Conservation (phyloP, 345 rosid genomes). For the Camelina hispida region DNA sequence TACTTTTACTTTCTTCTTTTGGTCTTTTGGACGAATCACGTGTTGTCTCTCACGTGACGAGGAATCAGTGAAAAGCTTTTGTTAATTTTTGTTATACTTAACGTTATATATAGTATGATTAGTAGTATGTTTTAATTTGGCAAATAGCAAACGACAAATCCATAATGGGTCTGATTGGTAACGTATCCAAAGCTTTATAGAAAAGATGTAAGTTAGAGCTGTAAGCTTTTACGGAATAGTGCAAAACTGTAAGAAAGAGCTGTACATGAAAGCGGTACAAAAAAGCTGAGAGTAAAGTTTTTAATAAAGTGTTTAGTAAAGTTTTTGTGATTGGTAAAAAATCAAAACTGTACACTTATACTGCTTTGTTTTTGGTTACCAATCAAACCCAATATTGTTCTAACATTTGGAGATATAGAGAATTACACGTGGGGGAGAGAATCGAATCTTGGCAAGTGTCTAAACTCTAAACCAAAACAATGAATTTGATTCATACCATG, state of each 20-base stretch:
- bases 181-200: no score
- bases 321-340: no score
- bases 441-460: conserved; percentile 41
- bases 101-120: not conserved
- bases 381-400: no score
- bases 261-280: no score
- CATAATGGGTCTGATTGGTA: no score
- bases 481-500: not conserved
- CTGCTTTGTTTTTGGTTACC: no score
- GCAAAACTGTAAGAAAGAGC: no score
- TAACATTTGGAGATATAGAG: not conserved
- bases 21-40: conserved; percentile 43
- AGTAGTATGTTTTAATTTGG: not conserved
- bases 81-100: not conserved
- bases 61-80: conserved; percentile 36
- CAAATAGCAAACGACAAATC: not conserved
- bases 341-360: no score
- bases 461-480: conserved; percentile 16
- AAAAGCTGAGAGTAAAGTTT: no score
- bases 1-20: conserved; percentile 30
- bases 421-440: conserved; percentile 30
- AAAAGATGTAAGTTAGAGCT: no score
- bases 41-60: conserved; percentile 46
- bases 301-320: no score
- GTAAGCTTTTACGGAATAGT: no score